These are phyloP conservation scores for Talinum fruticosum DNA, from an alignment of 148 eudicot genomes.

Conservation along the genomic window DNA sequence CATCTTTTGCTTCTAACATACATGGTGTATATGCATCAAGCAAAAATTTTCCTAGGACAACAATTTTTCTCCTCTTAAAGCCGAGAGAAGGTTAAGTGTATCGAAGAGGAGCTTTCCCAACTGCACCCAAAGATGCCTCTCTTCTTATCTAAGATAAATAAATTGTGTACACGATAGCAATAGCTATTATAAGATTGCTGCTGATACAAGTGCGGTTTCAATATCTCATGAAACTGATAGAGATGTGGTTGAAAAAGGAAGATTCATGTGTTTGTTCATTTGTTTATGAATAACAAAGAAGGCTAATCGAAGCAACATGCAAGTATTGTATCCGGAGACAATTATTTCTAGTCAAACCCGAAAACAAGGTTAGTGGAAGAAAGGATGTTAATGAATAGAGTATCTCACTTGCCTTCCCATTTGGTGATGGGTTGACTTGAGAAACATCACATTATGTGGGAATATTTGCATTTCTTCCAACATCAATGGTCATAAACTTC, in stretches of 20 bases:
- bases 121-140: constrained; percentile 44
- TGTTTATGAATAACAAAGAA: constrained; percentile 22
- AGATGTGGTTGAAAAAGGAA: constrained; percentile 20
- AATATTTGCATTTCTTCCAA: constrained; percentile 41
- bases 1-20: constrained; percentile 24
- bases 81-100: constrained; percentile 32
- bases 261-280: constrained; percentile 28
- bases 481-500: constrained; percentile 37
- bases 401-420: constrained; percentile 40
- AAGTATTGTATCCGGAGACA: constrained; percentile 38
- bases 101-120: constrained; percentile 28
- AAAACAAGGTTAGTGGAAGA: constrained; percentile 25
- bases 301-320: constrained; percentile 21
- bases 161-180: constrained; percentile 23
- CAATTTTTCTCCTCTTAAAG: constrained; percentile 43
- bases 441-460: constrained; percentile 34
- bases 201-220: constrained; percentile 25
- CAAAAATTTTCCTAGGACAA: constrained; percentile 21
- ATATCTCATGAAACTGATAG: constrained; percentile 30
- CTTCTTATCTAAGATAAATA: constrained; percentile 33
- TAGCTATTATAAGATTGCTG: constrained; percentile 3
- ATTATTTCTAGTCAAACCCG: constrained; percentile 33
- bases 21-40: constrained; percentile 31
- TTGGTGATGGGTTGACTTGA: constrained; percentile 32
- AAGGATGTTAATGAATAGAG: constrained; percentile 33